A percentile compares a stretch with the other conserved stretches of the same genome.
These are phyloP conservation scores for Magnusiomyces paraingens DNA, from an alignment of 1,139 yeast genomes.

Conservation along the genomic window DNA sequence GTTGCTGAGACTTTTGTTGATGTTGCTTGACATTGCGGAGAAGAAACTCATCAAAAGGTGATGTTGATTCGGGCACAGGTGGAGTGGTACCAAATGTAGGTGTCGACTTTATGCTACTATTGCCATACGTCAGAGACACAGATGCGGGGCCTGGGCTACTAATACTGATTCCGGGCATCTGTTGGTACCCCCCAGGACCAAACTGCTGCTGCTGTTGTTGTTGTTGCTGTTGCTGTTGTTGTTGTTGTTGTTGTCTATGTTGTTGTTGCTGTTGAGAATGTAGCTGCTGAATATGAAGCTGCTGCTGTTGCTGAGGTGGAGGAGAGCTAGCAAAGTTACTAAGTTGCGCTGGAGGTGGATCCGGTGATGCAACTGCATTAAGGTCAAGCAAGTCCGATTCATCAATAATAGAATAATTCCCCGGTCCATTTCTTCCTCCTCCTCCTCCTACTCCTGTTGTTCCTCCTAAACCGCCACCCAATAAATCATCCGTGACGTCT, in stretches of 20 bases:
- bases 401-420: slow-evolving; percentile 24
- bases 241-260: no score
- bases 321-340: background rate
- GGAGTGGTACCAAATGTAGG: slow-evolving; percentile 23
- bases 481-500: no score
- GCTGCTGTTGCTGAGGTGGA: background rate
- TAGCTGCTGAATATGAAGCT: no score
- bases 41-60: slow-evolving; percentile 30
- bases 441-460: no score
- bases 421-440: no score
- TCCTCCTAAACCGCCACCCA: no score
- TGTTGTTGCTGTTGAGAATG: background rate
- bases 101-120: slow-evolving; percentile 4
- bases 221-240: background rate
- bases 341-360: slow-evolving; percentile 10
- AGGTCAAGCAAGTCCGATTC: slow-evolving; percentile 30
- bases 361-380: slow-evolving; percentile 23
- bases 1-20: background rate
- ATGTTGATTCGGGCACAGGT: slow-evolving; percentile 27
- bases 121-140: background rate
- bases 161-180: background rate
- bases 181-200: background rate
- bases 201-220: slow-evolving; percentile 1
- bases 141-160: slow-evolving; percentile 2
- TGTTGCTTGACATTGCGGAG: slow-evolving; percentile 11